Evolutionary conservation across 2,329 filamentous ascomycete genomes (phyloP), one percentile per base, ranked within the genome.

Genomic region (Colletotrichum sp.): DNA sequence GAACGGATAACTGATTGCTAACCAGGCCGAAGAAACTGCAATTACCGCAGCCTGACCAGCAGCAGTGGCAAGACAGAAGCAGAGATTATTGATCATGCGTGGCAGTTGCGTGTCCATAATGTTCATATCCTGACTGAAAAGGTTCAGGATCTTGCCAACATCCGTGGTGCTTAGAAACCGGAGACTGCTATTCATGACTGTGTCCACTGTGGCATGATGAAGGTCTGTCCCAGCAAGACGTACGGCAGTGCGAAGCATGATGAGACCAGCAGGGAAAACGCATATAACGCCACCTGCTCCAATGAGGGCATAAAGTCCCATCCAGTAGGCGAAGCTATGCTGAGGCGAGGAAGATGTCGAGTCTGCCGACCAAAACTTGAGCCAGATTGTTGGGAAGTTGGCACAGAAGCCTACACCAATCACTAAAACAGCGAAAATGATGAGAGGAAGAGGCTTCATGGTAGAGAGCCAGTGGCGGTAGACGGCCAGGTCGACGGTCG

Each of bases 1-100:
- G 5, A 89, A 81, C 0, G 91, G 91, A 72, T 92, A 89, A 0
- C 85, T 84, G 19, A 89, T 84, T 1, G 87, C 86, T 0, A 90
- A 83, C 68, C 87, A 90, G 75, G 79, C 87, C 78, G 77, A 87
- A 77, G 78, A 80, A 1, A 81, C 80, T 0, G 86, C 86, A 36
- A 92, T 87, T 2, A 92, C 82, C 4, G 83, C 84, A 27, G 88
- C 85, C 77, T 88, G 86, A 7, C 87, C 87, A 6, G 90, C 78
- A 5, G 44, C 49, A 11, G 78, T 88, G 86, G 0, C 84, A 86
- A 69, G 27, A 15, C 19, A 69, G n/a, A 59, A 34, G 36, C 36
- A 68, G 19, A 68, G 29, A 8, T 69, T 69, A 5, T 59, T 34
- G 5, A 61, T 30, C 49, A 59, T 59, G 11, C 29, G 59, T 0